Evolutionary conservation across 2,329 filamentous ascomycete species (phyloP), one percentile per base, ranked within the genome.

Genomic region (Alternaria ethzedia): DNA sequence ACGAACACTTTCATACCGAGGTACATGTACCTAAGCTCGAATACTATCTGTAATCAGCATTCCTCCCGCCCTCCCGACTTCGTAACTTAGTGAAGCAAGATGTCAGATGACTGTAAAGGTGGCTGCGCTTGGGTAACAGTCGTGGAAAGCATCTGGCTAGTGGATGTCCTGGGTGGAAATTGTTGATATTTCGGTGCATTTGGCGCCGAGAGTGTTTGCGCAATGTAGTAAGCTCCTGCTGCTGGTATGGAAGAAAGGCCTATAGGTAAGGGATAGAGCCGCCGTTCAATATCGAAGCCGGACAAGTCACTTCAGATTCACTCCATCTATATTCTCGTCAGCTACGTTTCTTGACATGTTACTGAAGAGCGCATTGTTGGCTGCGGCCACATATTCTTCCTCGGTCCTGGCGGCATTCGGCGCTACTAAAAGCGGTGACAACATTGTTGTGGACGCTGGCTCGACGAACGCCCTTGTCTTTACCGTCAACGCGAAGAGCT

Each of bases 401-500:
- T 69, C 75, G 23, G 70, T 69, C 12, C 60, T 75, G 21, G 78
- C 78, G 13, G 77, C 78, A 26, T 81, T 81, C 58, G 78, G 79
- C 41, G 70, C 79, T 43, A 79, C 77, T 1, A 74, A 74, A 25
- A 71, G 67, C 30, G 72, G 71, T 13, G 64, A 67, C 58, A 72
- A 72, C 43, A 76, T 75, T 32, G 68, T 78, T n/a, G 69, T 80
- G 10, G 78, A 80, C 61, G 73, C 78, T 4, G 79, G 77, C 3
- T 75, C 77, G 1, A 63, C 68, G 23, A 76, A 79, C 47, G 20
- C 75, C 6, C 64, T 81, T n/a, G 66, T 73, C 9, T 71, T 80
- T 17, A 77, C 75, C 8, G 76, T 81, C 13, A 73, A 76, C 28
- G 65, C 83, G 50, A 81, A 80, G 15, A 89, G 80, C 73, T 90